Evolutionary conservation across 352 stramenopile species (phyloP), one percentile per base, ranked within the genome.

Genomic region (Thraustochytrium aureum): DNA sequence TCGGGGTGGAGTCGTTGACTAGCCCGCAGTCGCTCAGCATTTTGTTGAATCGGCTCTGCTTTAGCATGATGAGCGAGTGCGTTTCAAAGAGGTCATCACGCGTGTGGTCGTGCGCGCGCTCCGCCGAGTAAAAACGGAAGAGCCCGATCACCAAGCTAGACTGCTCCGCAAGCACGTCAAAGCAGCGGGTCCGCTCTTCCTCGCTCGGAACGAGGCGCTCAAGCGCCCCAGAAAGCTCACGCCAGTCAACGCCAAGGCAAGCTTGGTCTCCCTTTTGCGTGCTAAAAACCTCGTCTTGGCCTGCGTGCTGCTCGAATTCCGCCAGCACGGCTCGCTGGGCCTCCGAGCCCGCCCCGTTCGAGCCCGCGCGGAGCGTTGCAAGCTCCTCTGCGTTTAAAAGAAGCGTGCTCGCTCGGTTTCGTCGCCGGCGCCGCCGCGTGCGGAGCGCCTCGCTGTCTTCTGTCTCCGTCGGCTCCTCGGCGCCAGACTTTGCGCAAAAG

Each of bases 41-140:
- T n/a, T 64, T 64, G 26, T 26, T 26, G 56, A 64, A 64, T 10
- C 56, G 56, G 10, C 26, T 17, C 26, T 17, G 26, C 10, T n/a
- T 10, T 10, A 64, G 56, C 56, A 64, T 64, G 26, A 38, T 38
- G 10, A 64, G 10, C 10, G 10, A 26, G 56, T 39, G 33, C 26
- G 56, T 14, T n/a, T 64, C 56, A 64, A 39, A 64, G 17, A 26
- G 17, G 26, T 56, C 47, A 22, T 26, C 17, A 26, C 14, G 56
- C 10, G 10, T 38, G 33, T 64, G 56, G 56, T 64, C 56, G 26
- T 39, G 26, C 26, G 56, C 56, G 10, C 22, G 43, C 10, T 52
- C 43, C 43, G 22, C 43, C 10, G 43, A 52, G 33, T 64, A 64
- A 64, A 64, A 64, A 26, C 56, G 56, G 33, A 64, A 64, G 26